Percentiles rank a stretch among this genome's conserved stretches.
phyloP scores from a whole-genome alignment of 164 flowering plant genomes.

The Magnolia officinalis region DNA sequence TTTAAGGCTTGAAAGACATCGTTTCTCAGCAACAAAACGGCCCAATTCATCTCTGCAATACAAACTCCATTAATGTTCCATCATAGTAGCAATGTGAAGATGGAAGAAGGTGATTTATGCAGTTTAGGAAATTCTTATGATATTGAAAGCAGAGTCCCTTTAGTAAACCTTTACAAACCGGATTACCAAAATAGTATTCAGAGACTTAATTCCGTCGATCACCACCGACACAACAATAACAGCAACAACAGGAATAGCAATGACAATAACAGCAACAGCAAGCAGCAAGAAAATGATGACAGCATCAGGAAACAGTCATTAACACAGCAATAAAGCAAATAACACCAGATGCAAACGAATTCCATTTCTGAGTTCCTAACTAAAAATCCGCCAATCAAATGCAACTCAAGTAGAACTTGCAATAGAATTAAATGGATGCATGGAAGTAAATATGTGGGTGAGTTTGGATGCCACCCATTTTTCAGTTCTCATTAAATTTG shows the following conservation, averaged over 20 bases:
- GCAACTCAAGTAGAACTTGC: no score
- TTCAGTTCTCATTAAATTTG: no score
- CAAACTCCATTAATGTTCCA: neutral
- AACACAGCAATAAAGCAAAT: no score
- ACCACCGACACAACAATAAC: neutral
- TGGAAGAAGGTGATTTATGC: neutral
- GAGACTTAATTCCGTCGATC: neutral
- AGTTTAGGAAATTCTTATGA: neutral
- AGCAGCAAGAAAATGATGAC: no score
- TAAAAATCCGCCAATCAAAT: no score
- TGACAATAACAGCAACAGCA: no score
- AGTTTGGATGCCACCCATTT: no score
- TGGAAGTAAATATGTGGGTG: no score
- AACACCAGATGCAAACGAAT: conserved; percentile 11
- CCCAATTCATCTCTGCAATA: conserved; percentile 79
- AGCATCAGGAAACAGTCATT: no score
- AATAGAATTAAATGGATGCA: no score
- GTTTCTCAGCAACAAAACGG: conserved; percentile 85
- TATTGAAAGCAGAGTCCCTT: neutral
- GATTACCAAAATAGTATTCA: neutral
- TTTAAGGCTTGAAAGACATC: conserved; percentile 70
- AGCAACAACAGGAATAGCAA: neutral
- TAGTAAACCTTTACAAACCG: neutral
- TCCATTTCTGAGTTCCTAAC: neutral
- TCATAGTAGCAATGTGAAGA: neutral